phyloP scores from a whole-genome alignment of 495 filamentous ascomycete genomes.

The Cryomyces minteri region DNA sequence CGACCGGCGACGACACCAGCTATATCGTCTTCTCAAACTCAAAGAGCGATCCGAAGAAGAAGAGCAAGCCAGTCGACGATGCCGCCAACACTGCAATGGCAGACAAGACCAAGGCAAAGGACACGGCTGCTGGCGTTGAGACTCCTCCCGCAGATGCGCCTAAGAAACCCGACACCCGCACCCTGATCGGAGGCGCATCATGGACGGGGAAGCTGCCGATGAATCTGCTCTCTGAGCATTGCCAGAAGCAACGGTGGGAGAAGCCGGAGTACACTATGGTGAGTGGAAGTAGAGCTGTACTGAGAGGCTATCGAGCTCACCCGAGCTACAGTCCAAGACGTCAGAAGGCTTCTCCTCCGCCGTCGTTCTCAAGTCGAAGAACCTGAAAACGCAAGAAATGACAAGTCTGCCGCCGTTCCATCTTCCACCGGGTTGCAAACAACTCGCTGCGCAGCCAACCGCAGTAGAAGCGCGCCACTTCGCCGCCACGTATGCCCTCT shows the following conservation, averaged over 20 bases:
- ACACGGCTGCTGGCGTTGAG: constrained; percentile 9
- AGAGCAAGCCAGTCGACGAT: constrained; percentile 19
- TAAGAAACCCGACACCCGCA: constrained; percentile 65
- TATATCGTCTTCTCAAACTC: constrained; percentile 51
- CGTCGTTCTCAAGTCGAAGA: constrained; percentile 58
- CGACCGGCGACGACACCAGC: constrained; percentile 31
- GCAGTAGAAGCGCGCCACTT: constrained; percentile 84
- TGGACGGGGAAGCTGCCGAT: constrained; percentile 97
- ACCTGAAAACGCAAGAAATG: constrained; percentile 66
- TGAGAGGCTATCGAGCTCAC: not conserved
- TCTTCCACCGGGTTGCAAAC: constrained; percentile 51
- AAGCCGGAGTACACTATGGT: constrained; percentile 81
- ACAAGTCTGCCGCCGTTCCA: constrained; percentile 61
- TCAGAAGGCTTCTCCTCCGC: constrained; percentile 48
- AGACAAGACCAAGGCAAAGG: constrained; percentile 4
- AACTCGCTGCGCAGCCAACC: constrained; percentile 49
- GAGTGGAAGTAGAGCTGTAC: constrained; percentile 6
- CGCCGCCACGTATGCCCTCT: constrained; percentile 76
- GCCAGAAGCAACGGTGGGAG: constrained; percentile 87
- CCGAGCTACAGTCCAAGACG: constrained; percentile 24
- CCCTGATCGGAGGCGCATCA: constrained; percentile 81
- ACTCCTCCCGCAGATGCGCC: constrained; percentile 32
- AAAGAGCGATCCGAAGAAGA: constrained; percentile 31
- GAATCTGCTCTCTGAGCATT: constrained; percentile 83
- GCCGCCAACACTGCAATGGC: constrained; percentile 1